phyloP scores from a whole-genome alignment of 257 asterid genomes.

The Primulina tabacum region DNA sequence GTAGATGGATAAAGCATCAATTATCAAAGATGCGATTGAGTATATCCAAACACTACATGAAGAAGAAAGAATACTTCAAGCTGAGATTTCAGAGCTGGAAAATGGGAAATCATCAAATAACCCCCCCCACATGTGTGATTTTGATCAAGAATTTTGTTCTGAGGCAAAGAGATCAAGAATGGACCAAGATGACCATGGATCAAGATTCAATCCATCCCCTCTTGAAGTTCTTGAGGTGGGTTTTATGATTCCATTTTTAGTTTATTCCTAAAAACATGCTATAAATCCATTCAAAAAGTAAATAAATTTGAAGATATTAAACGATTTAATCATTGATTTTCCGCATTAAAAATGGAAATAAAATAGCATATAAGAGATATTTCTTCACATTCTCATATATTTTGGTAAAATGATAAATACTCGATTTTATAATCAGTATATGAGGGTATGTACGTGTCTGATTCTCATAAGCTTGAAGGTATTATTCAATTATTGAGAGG shows the following conservation, averaged over 20 bases:
- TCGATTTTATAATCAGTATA: too few species aligned
- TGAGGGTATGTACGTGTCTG: too few species aligned
- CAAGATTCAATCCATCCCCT: conserved; percentile 35
- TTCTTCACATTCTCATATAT: too few species aligned
- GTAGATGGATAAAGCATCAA: conserved; percentile 92
- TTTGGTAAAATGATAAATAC: too few species aligned
- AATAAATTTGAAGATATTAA: too few species aligned
- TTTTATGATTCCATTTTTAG: neutral
- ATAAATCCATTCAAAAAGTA: too few species aligned
- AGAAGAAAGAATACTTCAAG: conserved; percentile 51
- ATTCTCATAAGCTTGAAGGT: too few species aligned
- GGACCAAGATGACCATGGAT: conserved; percentile 31
- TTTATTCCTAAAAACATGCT: too few species aligned
- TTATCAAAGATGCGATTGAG: conserved; percentile 77
- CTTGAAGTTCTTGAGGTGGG: conserved; percentile 73
- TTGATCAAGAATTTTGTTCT: conserved; percentile 38
- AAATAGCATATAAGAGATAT: too few species aligned
- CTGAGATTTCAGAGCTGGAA: conserved; percentile 64
- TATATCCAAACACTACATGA: conserved; percentile 60
- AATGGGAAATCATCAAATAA: conserved; percentile 25
- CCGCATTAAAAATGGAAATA: too few species aligned
- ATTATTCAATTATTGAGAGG: too few species aligned
- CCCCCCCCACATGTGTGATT: conserved; percentile 21
- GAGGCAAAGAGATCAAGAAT: conserved; percentile 49
- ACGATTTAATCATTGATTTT: too few species aligned